phyloP scores from a whole-genome alignment of 2,329 filamentous ascomycete species.

The Akanthomyces uredinophilus region DNA sequence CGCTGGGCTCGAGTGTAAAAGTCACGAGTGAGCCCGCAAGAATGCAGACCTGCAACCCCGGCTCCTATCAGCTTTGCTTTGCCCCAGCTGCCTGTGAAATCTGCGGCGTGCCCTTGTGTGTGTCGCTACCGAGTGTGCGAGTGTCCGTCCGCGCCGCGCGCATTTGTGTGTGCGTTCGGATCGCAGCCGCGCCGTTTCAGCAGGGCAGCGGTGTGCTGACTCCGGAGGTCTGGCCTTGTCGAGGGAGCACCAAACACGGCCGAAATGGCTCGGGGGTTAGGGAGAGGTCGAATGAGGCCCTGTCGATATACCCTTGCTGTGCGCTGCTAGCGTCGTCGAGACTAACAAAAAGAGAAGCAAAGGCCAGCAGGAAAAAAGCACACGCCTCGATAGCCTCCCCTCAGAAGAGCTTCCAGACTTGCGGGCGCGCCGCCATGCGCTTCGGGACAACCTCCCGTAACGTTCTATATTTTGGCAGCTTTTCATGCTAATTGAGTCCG shows the following conservation, averaged over 20 bases:
- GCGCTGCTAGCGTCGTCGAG: not conserved
- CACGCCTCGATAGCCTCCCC: not conserved
- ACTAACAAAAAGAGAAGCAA: not conserved
- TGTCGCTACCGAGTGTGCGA: not conserved
- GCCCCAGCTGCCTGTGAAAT: conserved; percentile 1
- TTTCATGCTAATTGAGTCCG: not conserved
- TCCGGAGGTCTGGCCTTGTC: not conserved
- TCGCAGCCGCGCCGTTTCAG: not conserved
- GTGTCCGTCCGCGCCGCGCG: not conserved
- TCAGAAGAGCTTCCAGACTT: not conserved
- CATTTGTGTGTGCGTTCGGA: not conserved
- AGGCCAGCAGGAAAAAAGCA: not conserved
- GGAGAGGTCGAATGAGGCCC: not conserved
- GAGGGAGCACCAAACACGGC: not conserved
- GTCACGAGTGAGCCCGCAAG: conserved; percentile 11
- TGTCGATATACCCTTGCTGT: conserved; percentile 2
- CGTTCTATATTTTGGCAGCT: not conserved
- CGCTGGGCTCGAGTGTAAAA: not conserved
- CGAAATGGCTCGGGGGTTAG: conserved; percentile 12
- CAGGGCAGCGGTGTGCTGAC: conserved; percentile 7
- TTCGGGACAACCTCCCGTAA: not conserved
- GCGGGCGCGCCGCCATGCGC: not conserved
- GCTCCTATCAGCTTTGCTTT: conserved; percentile 6
- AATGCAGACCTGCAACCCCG: conserved; percentile 10
- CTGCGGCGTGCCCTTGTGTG: not conserved